Percentiles rank a stretch among this genome's conserved stretches.
Evolutionary conservation across 768 basidiomycete genomes (phyloP).

Genomic region (Pholiota conissans): DNA sequence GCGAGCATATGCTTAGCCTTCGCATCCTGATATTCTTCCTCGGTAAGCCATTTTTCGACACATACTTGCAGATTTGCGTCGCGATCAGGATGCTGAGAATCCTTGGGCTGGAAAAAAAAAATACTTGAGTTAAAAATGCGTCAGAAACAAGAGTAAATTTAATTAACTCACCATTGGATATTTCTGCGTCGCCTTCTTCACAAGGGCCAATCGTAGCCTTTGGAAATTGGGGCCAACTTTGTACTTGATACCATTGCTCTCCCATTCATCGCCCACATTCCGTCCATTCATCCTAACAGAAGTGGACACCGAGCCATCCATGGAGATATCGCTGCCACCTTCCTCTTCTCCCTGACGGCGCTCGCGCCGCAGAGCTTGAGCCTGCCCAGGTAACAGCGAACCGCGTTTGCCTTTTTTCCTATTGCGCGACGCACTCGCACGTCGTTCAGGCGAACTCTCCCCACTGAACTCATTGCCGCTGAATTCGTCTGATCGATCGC

Average conservation of each 20-base stretch:
- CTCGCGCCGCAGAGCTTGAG: background rate
- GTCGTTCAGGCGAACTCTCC: slow-evolving; percentile 20
- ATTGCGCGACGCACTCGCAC: slow-evolving; percentile 35
- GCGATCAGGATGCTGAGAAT: slow-evolving; percentile 78
- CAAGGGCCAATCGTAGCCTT: slow-evolving; percentile 64
- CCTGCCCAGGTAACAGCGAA: slow-evolving; percentile 16
- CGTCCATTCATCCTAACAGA: slow-evolving; percentile 57
- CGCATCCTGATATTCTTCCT: slow-evolving; percentile 67
- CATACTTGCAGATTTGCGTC: slow-evolving; percentile 67
- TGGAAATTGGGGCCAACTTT: slow-evolving; percentile 74
- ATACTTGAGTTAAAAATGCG: slow-evolving; percentile 3
- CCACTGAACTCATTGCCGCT: slow-evolving; percentile 41
- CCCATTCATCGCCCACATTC: slow-evolving; percentile 76
- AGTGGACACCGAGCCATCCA: slow-evolving; percentile 42
- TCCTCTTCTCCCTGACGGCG: slow-evolving; percentile 23
- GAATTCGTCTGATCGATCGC: slow-evolving; percentile 54
- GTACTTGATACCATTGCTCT: slow-evolving; percentile 64
- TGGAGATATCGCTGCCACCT: slow-evolving; percentile 43
- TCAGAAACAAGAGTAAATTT: too few relatives aligned
- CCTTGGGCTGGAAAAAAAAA: slow-evolving; percentile 54
- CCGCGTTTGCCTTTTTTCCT: slow-evolving; percentile 52
- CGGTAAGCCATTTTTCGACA: slow-evolving; percentile 79
- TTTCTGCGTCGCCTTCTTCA: slow-evolving; percentile 69
- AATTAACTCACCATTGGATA: slow-evolving; percentile 74
- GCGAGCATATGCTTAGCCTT: slow-evolving; percentile 61